phyloP scores from a whole-genome alignment of 257 asterid genomes.

The Solanum corneliomulleri region DNA sequence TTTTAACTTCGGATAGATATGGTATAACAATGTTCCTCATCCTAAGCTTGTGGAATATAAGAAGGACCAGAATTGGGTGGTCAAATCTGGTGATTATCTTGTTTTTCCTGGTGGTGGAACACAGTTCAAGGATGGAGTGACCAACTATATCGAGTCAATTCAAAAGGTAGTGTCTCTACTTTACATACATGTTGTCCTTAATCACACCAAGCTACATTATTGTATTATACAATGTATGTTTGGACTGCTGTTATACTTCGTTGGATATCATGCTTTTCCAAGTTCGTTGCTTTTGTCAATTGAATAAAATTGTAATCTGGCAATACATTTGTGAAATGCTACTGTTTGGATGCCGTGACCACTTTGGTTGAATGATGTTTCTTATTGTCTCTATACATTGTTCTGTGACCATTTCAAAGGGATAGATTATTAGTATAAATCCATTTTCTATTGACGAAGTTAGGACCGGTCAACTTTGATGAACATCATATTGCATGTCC shows the following conservation, averaged over 20 bases:
- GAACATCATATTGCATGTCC: neutral
- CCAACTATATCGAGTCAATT: constrained; percentile 42
- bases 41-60: constrained; percentile 90
- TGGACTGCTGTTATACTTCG: neutral
- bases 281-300: neutral
- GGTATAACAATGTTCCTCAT: constrained; percentile 90
- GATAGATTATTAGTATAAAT: neutral
- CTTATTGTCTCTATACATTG: neutral
- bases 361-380: neutral
- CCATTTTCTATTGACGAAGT: neutral
- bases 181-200: neutral
- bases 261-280: neutral
- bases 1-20: constrained; percentile 37
- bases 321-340: neutral
- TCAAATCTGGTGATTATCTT: constrained; percentile 53
- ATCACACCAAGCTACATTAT: neutral
- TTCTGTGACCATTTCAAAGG: neutral
- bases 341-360: neutral
- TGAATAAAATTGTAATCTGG: neutral
- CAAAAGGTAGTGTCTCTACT: constrained; percentile 25
- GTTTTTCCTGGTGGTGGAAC: constrained; percentile 96
- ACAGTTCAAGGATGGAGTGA: constrained; percentile 73
- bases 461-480: neutral
- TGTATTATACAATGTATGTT: neutral
- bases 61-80: constrained; percentile 88